Conservation (phyloP, 1,284 basidiomycete species). For the Inonotus obliquus region DNA sequence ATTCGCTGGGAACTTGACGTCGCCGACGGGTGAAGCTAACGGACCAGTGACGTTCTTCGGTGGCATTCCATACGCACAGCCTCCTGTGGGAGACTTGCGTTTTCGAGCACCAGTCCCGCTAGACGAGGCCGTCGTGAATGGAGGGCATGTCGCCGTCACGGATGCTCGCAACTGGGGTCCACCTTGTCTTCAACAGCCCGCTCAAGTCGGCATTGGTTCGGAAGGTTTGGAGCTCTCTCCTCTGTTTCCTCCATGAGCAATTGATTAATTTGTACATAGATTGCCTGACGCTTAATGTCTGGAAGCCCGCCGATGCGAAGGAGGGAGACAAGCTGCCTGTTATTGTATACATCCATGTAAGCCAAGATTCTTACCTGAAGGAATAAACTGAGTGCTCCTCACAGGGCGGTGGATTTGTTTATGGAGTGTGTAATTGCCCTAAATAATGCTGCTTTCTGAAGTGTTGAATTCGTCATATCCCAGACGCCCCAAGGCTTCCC, state of each 20-base stretch:
- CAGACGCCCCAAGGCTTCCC: constrained; percentile 45
- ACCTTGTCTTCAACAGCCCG: constrained; percentile 39
- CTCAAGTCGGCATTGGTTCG: constrained; percentile 37
- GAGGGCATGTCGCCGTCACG: constrained; percentile 22
- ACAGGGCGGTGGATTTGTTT: constrained; percentile 40
- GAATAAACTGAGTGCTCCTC: neutral
- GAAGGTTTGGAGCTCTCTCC: constrained; percentile 28
- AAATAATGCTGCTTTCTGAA: neutral
- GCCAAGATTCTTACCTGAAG: constrained; percentile 4
- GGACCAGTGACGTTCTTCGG: constrained; percentile 40
- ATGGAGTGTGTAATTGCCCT: constrained; percentile 23
- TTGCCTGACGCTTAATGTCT: constrained; percentile 51
- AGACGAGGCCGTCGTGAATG: constrained; percentile 31
- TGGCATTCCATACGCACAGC: constrained; percentile 53
- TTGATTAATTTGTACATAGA: constrained; percentile 26
- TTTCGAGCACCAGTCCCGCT: constrained; percentile 47
- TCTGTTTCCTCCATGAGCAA: neutral
- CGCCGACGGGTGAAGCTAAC: constrained; percentile 32
- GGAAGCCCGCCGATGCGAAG: constrained; percentile 41
- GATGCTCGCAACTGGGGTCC: constrained; percentile 41
- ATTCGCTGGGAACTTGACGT: constrained; percentile 39
- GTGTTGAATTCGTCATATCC: neutral
- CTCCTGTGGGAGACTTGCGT: constrained; percentile 45
- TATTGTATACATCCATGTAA: constrained; percentile 41
- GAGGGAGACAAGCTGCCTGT: constrained; percentile 41